A percentile compares a stretch with the other conserved stretches of the same genome.
Conservation (phyloP, 192 early-diverging fungal species). For the Coemansia sp. region DNA sequence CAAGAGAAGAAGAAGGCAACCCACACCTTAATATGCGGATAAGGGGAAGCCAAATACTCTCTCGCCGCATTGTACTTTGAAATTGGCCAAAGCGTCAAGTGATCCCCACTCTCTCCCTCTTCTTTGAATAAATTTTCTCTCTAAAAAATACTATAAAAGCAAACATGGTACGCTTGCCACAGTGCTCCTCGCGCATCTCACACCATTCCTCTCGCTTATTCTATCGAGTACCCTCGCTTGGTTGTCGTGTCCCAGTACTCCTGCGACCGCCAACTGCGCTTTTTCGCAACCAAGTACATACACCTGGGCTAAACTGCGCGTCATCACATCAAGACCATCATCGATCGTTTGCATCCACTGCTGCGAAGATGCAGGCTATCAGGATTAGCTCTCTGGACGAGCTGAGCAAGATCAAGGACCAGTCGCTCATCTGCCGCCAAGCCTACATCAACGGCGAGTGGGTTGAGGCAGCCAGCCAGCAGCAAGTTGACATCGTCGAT, state of each 20-base stretch:
- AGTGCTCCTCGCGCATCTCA: background rate
- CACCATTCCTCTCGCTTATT: background rate
- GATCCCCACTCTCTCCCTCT: background rate
- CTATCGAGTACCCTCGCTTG: background rate
- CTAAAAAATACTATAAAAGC: background rate
- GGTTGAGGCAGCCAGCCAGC: constrained; percentile 44
- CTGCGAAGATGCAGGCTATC: constrained; percentile 7
- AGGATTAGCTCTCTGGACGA: constrained; percentile 26
- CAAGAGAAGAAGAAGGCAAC: background rate
- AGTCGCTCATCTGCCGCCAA: constrained; percentile 55
- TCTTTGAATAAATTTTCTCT: background rate
- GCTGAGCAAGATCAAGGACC: constrained; percentile 64
- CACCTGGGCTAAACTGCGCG: background rate
- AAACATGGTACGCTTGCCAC: background rate
- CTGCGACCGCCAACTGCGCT: background rate
- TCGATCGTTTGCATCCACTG: constrained; percentile 5
- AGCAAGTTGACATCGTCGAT: constrained; percentile 64
- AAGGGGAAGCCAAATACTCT: background rate
- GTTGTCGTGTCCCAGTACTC: background rate
- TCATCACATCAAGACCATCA: background rate
- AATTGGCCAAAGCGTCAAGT: background rate
- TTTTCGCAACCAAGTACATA: background rate
- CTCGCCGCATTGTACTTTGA: background rate
- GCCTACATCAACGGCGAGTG: constrained; percentile 68
- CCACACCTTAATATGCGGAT: background rate